A percentile compares a stretch with the other conserved stretches of the same genome.
These are phyloP conservation scores for Pleurotus platypus DNA, from an alignment of 768 basidiomycete genomes.

Conservation along the genomic window DNA sequence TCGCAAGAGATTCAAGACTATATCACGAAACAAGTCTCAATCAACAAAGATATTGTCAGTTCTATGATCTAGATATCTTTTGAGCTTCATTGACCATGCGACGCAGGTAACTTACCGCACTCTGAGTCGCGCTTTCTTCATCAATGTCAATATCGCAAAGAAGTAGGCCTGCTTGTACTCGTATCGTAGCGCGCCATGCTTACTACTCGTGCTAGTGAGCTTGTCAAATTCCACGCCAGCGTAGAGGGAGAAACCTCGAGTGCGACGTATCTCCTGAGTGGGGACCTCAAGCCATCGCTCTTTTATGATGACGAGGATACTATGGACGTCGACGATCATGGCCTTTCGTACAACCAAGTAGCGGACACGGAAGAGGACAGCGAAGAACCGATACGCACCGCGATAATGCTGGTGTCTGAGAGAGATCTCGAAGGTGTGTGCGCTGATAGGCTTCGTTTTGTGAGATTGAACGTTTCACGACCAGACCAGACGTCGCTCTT, in stretches of 20 bases:
- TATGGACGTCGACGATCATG: slow-evolving; percentile 6
- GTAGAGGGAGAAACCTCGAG: slow-evolving; percentile 39
- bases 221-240: slow-evolving; percentile 53
- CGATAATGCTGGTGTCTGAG: slow-evolving; percentile 60
- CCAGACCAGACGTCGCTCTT: slow-evolving; percentile 51
- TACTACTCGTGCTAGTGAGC: slow-evolving; percentile 42
- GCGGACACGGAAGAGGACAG: slow-evolving; percentile 38
- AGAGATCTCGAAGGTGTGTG: slow-evolving; percentile 60
- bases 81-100: neutral
- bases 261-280: slow-evolving; percentile 74
- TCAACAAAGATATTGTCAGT: slow-evolving; percentile 46
- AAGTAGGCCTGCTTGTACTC: slow-evolving; percentile 43
- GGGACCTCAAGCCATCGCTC: slow-evolving; percentile 34
- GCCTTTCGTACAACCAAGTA: neutral
- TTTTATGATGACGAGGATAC: slow-evolving; percentile 3
- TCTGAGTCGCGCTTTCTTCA: slow-evolving; percentile 63
- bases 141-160: slow-evolving; percentile 79
- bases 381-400: slow-evolving; percentile 42
- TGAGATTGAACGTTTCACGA: neutral
- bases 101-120: slow-evolving; percentile 77
- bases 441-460: neutral
- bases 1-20: slow-evolving; percentile 40
- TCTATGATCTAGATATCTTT: slow-evolving; percentile 1
- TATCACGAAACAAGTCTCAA: slow-evolving; percentile 47
- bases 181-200: neutral